Percentiles rank a stretch among this genome's conserved stretches.
Evolutionary conservation across 1,139 yeast species (phyloP).

Genomic region (Sugiyamaella xylanicola): DNA sequence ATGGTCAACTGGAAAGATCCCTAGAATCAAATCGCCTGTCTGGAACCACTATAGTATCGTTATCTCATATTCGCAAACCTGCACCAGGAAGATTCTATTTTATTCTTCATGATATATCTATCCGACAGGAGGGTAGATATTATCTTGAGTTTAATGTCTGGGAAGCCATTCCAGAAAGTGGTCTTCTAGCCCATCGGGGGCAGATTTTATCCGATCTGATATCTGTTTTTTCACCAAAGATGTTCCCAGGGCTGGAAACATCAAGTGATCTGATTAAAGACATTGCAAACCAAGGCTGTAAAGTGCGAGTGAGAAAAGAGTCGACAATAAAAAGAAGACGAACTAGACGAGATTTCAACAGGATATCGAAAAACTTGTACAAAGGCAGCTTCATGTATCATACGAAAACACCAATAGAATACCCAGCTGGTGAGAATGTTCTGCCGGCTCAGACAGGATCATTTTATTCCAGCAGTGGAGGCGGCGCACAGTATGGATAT

Average conservation of each 20-base stretch:
- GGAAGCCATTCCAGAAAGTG: slow-evolving; percentile 34
- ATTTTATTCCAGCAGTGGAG: not conserved
- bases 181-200: slow-evolving; percentile 33
- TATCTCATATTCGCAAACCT: slow-evolving; percentile 35
- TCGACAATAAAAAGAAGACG: slow-evolving; percentile 29
- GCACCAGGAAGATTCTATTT: slow-evolving; percentile 38
- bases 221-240: slow-evolving; percentile 43
- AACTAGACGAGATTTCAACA: slow-evolving; percentile 14
- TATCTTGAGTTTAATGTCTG: slow-evolving; percentile 38
- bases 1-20: slow-evolving; percentile 20
- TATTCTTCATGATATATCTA: slow-evolving; percentile 41
- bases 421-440: slow-evolving; percentile 2
- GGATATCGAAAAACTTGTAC: slow-evolving; percentile 1
- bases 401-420: slow-evolving; percentile 14
- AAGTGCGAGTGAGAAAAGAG: slow-evolving; percentile 42
- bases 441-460: not conserved
- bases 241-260: slow-evolving; percentile 43
- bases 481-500: slow-evolving; percentile 6
- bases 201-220: slow-evolving; percentile 35
- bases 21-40: slow-evolving; percentile 29
- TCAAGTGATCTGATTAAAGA: slow-evolving; percentile 41
- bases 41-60: slow-evolving; percentile 36
- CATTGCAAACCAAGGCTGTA: slow-evolving; percentile 42
- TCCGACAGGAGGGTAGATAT: slow-evolving; percentile 43
- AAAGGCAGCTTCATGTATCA: slow-evolving; percentile 7